Conservation (phyloP, 2,329 filamentous ascomycete species). For the Arthrobotrys megalospora region DNA sequence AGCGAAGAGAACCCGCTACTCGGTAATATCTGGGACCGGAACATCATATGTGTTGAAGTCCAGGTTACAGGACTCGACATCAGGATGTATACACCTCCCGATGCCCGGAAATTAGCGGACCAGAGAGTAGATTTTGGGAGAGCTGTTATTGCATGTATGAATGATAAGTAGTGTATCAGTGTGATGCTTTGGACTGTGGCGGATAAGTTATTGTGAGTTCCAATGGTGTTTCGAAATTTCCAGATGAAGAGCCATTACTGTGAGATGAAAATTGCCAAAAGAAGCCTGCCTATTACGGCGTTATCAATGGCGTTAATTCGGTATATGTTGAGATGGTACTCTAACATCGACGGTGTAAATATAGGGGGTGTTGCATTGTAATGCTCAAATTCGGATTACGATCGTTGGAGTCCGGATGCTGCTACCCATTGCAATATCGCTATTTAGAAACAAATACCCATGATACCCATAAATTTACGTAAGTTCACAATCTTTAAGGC, state of each 20-base stretch:
- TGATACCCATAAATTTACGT: too few species aligned
- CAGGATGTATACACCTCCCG: conserved; percentile 22
- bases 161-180: conserved; percentile 55
- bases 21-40: conserved; percentile 62
- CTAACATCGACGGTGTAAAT: too few species aligned
- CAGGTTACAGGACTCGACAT: conserved; percentile 53
- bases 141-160: conserved; percentile 32
- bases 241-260: conserved; percentile 68
- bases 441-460: too few species aligned
- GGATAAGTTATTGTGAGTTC: conserved; percentile 67
- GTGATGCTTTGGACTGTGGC: conserved; percentile 68
- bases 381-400: too few species aligned
- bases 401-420: too few species aligned
- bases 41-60: conserved; percentile 28
- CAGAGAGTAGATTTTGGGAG: conserved; percentile 28
- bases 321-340: neutral
- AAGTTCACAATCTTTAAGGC: too few species aligned
- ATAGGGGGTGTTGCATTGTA: too few species aligned
- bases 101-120: conserved; percentile 10
- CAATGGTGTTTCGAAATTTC: conserved; percentile 67
- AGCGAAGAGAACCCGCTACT: conserved; percentile 67
- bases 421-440: too few species aligned
- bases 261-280: conserved; percentile 70
- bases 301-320: conserved; percentile 33
- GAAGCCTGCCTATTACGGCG: conserved; percentile 69